These are phyloP conservation scores for Plicaturopsis crispa DNA, from an alignment of 768 basidiomycete genomes.

Conservation along the genomic window DNA sequence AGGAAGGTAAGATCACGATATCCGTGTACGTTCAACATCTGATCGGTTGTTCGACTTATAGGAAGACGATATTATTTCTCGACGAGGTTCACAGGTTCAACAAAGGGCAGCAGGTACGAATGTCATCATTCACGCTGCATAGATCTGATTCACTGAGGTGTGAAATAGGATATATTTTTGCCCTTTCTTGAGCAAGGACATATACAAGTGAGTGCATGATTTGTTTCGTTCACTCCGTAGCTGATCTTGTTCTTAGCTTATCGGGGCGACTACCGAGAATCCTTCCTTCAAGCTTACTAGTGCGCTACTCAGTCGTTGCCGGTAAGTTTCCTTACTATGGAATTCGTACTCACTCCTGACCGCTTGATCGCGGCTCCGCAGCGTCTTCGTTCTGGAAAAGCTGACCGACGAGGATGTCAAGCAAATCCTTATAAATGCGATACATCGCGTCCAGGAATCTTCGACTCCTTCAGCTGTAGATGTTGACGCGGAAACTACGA, in stretches of 20 bases:
- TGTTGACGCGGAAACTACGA: background rate
- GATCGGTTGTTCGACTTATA: slow-evolving; percentile 18
- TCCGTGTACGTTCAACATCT: background rate
- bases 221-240: background rate
- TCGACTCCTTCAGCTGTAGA: slow-evolving; percentile 10
- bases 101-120: slow-evolving; percentile 59
- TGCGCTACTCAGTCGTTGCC: slow-evolving; percentile 68
- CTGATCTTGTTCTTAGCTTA: slow-evolving; percentile 32
- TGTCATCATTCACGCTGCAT: too few species aligned
- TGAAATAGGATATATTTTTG: slow-evolving; percentile 61
- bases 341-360: too few species aligned
- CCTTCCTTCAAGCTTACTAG: slow-evolving; percentile 78
- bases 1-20: slow-evolving; percentile 38
- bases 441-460: slow-evolving; percentile 29
- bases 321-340: slow-evolving; percentile 39
- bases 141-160: too few species aligned
- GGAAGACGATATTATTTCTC: slow-evolving; percentile 69
- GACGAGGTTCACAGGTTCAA: slow-evolving; percentile 84
- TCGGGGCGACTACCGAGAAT: slow-evolving; percentile 87
- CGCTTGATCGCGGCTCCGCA: slow-evolving; percentile 18
- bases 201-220: slow-evolving; percentile 41
- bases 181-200: slow-evolving; percentile 76
- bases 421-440: slow-evolving; percentile 49
- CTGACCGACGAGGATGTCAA: slow-evolving; percentile 57
- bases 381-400: slow-evolving; percentile 68